A percentile compares a stretch with the other conserved stretches of the same genome.
Conservation (phyloP, 352 stramenopile genomes). For the Pythium sukuiense region DNA sequence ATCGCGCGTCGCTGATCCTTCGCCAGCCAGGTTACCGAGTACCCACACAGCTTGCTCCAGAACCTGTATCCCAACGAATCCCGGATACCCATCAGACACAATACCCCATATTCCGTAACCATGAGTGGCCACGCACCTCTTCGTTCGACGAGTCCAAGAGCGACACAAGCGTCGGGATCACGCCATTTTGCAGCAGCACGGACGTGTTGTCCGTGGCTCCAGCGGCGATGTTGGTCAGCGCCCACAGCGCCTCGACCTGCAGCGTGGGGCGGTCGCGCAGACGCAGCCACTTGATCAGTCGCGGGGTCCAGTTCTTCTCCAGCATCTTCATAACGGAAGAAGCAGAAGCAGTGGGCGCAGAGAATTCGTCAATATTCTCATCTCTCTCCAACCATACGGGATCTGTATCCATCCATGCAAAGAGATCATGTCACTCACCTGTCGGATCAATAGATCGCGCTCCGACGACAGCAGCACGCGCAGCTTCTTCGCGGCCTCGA, state of each 20-base stretch:
- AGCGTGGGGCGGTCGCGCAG: conserved; percentile 77
- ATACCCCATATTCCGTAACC: too few species aligned
- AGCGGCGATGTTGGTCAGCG: conserved; percentile 94
- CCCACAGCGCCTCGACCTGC: conserved; percentile 94
- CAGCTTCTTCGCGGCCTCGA: conserved; percentile 86
- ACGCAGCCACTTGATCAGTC: conserved; percentile 84
- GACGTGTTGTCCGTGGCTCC: conserved; percentile 91
- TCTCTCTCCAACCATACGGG: background rate
- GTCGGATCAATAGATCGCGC: conserved; percentile 81
- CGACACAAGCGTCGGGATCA: conserved; percentile 90
- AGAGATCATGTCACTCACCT: conserved; percentile 38
- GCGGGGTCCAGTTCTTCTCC: conserved; percentile 88
- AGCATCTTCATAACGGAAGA: conserved; percentile 45
- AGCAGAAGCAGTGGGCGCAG: background rate
- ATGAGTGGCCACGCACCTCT: conserved; percentile 54
- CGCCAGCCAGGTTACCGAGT: conserved; percentile 90
- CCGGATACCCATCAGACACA: background rate
- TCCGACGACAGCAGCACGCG: conserved; percentile 83
- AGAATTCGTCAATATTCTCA: background rate
- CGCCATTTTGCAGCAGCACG: conserved; percentile 90
- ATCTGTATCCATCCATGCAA: background rate
- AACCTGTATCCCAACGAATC: conserved; percentile 47
- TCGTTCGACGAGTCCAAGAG: conserved; percentile 90
- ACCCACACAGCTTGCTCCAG: conserved; percentile 94
- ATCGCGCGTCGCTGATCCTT: conserved; percentile 87